Conservation (phyloP, 805 yeast species). For the Komagataella populi region DNA sequence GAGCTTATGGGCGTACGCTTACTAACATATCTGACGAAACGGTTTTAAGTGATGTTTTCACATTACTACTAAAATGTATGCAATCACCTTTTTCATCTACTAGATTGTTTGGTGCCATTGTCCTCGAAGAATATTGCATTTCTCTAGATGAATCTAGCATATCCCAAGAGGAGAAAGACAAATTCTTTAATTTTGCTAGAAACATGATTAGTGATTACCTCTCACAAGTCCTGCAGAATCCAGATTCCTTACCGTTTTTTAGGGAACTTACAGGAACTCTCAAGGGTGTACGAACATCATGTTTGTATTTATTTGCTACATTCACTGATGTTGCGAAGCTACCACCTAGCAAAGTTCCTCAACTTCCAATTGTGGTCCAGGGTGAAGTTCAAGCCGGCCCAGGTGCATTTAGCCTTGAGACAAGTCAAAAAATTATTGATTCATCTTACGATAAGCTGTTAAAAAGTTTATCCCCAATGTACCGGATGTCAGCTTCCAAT, state of each 20-base stretch:
- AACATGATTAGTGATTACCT: slow-evolving; percentile 15
- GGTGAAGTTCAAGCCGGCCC: slow-evolving; percentile 94
- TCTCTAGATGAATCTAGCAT: slow-evolving; percentile 6
- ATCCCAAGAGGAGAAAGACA: slow-evolving; percentile 3
- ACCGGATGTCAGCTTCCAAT: slow-evolving; percentile 56
- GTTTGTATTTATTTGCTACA: slow-evolving; percentile 67
- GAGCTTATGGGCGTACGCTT: slow-evolving; percentile 57
- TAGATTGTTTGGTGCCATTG: slow-evolving; percentile 51
- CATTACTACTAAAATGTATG: slow-evolving; percentile 25
- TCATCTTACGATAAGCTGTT: slow-evolving; percentile 57
- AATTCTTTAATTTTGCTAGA: slow-evolving; percentile 4
- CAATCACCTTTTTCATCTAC: slow-evolving; percentile 69
- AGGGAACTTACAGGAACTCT: slow-evolving; percentile 81
- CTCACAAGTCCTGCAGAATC: slow-evolving; percentile 21
- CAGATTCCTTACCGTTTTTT: slow-evolving; percentile 35
- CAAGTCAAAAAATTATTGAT: slow-evolving; percentile 55
- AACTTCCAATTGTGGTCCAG: slow-evolving; percentile 77
- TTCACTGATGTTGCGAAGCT: slow-evolving; percentile 69
- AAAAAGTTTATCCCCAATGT: slow-evolving; percentile 48
- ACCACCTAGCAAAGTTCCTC: slow-evolving; percentile 60
- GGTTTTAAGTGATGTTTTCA: slow-evolving; percentile 24
- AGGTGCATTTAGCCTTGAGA: slow-evolving; percentile 72
- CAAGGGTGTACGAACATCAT: slow-evolving; percentile 75
- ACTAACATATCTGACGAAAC: slow-evolving; percentile 29
- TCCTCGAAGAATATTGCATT: slow-evolving; percentile 55